phyloP scores from a whole-genome alignment of 352 stramenopile genomes.

The Globisporangium okanoganense region DNA sequence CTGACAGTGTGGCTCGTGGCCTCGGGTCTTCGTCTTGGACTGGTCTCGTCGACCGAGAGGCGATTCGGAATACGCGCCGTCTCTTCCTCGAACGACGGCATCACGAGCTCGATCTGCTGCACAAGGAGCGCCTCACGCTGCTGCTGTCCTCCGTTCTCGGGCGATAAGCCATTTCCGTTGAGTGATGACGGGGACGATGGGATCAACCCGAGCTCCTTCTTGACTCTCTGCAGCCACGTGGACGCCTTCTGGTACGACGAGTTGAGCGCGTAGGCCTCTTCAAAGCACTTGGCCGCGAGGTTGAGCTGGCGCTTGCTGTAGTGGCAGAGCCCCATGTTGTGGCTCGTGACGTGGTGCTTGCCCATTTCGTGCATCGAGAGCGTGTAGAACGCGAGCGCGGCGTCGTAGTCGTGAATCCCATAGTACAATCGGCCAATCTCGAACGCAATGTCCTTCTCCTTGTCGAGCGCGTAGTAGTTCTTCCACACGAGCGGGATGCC shows the following conservation, averaged over 20 bases:
- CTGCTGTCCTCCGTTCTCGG: constrained; percentile 4
- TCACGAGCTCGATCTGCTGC: constrained; percentile 52
- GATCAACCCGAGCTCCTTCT: constrained; percentile 40
- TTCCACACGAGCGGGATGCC: constrained; percentile 86
- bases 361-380: constrained; percentile 86
- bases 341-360: constrained; percentile 94
- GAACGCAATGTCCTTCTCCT: constrained; percentile 91
- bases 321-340: constrained; percentile 95
- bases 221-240: constrained; percentile 79
- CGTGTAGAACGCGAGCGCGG: constrained; percentile 88
- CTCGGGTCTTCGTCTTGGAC: constrained; percentile 4
- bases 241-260: constrained; percentile 71
- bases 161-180: not conserved
- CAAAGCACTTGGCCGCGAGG: constrained; percentile 60
- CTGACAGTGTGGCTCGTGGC: not conserved
- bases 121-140: constrained; percentile 27
- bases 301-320: constrained; percentile 85
- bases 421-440: constrained; percentile 92
- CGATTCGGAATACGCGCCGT: constrained; percentile 20
- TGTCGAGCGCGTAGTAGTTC: constrained; percentile 93
- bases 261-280: constrained; percentile 67
- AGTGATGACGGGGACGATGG: not conserved
- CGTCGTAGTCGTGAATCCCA: constrained; percentile 89
- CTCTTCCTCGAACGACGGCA: constrained; percentile 46
- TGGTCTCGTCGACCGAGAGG: constrained; percentile 7